These are phyloP conservation scores for Xylaria sp. DNA, from an alignment of 2,329 filamentous ascomycete species.

Conservation along the genomic window DNA sequence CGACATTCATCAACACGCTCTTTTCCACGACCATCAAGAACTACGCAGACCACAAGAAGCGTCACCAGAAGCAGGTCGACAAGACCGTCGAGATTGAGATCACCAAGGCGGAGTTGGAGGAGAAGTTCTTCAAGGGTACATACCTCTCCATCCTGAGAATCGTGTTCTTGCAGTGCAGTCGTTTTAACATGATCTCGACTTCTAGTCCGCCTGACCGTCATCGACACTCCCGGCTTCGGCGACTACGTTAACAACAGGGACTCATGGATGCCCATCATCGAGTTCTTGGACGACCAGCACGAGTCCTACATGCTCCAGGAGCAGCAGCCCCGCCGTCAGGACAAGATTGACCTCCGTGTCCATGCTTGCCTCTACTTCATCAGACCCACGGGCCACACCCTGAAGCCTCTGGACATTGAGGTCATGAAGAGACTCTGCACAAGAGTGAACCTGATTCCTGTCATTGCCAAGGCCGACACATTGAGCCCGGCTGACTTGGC, in stretches of 20 bases:
- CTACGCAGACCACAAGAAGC: conserved; percentile 99
- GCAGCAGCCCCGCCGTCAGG: conserved; percentile 93
- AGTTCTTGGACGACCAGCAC: conserved; percentile 99
- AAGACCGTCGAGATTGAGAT: conserved; percentile 99
- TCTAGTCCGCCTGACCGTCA: conserved; percentile 92
- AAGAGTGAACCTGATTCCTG: conserved; percentile 95
- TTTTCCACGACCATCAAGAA: conserved; percentile 99
- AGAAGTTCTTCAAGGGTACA: conserved; percentile 99
- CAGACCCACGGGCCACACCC: conserved; percentile 92
- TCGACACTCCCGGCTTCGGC: conserved; percentile 97
- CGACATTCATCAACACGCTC: conserved; percentile 99
- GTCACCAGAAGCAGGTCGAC: conserved; percentile 98
- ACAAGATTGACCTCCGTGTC: conserved; percentile 99
- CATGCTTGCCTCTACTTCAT: conserved; percentile 99
- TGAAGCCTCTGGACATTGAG: conserved; percentile 98
- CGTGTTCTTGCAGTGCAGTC: neutral
- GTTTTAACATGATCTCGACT: conserved; percentile 19
- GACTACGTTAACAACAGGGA: conserved; percentile 99
- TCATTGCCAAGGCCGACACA: conserved; percentile 97
- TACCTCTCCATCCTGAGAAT: neutral
- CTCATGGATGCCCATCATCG: conserved; percentile 99
- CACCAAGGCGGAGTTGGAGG: conserved; percentile 98
- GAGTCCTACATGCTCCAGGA: conserved; percentile 99
- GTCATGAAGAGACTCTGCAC: conserved; percentile 99
- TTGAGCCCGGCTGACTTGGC: conserved; percentile 86